phyloP scores from a whole-genome alignment of 2,329 filamentous ascomycete species.

The Talaromyces marneffei region DNA sequence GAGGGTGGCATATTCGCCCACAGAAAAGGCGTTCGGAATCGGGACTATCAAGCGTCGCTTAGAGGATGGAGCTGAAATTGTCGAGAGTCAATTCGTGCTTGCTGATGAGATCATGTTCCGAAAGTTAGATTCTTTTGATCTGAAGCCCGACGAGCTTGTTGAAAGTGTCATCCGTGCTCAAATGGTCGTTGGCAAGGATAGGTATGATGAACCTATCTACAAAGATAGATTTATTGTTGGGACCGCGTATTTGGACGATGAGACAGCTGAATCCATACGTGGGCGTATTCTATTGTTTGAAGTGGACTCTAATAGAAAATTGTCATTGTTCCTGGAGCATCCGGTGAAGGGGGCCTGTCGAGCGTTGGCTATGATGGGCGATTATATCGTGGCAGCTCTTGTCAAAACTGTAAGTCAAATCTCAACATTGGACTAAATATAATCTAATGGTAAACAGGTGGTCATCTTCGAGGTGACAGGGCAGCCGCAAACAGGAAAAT shows the following conservation, averaged over 20 bases:
- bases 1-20: conserved; percentile 76
- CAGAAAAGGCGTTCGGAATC: conserved; percentile 74
- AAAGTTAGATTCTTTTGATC: conserved; percentile 62
- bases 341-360: conserved; percentile 74
- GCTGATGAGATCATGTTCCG: conserved; percentile 88
- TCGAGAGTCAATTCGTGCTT: conserved; percentile 76
- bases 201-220: conserved; percentile 45
- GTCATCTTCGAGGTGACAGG: conserved; percentile 52
- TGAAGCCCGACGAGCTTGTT: conserved; percentile 67
- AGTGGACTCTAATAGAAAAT: conserved; percentile 61
- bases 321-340: conserved; percentile 65
- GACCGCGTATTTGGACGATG: conserved; percentile 68
- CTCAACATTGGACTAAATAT: neutral
- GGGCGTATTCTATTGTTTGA: conserved; percentile 83
- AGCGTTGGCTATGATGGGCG: conserved; percentile 66
- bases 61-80: conserved; percentile 62
- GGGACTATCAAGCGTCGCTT: conserved; percentile 77
- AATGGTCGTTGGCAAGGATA: conserved; percentile 55
- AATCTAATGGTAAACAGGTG: conserved; percentile 39
- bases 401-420: conserved; percentile 66
- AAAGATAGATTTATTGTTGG: conserved; percentile 83
- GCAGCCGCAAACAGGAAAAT: conserved; percentile 25
- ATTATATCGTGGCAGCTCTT: conserved; percentile 78
- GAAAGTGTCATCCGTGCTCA: conserved; percentile 77
- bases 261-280: conserved; percentile 50